Percentiles rank a stretch among this genome's conserved stretches.
Evolutionary conservation across 306 rosid species (phyloP).

Genomic region (Senna siamea): DNA sequence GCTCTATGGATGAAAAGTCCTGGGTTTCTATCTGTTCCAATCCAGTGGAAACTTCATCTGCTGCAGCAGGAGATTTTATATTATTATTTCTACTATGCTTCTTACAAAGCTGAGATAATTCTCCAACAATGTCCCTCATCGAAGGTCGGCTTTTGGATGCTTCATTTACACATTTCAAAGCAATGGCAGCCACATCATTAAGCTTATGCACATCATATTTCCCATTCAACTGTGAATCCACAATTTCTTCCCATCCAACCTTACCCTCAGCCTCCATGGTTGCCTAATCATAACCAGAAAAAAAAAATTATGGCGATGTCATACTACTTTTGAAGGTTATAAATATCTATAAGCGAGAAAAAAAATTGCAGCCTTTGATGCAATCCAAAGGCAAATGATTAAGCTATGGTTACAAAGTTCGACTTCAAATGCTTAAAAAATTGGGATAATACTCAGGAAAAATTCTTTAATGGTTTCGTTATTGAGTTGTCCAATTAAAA

Average conservation of each 20-base stretch:
- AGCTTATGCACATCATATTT: slow-evolving; percentile 46
- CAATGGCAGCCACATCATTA: slow-evolving; percentile 49
- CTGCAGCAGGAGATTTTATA: slow-evolving; percentile 22
- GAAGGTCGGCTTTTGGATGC: slow-evolving; percentile 44
- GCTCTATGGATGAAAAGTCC: slow-evolving; percentile 11
- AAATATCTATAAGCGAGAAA: background rate
- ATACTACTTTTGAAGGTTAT: background rate
- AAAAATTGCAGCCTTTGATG: background rate
- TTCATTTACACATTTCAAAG: slow-evolving; percentile 46
- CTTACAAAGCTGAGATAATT: slow-evolving; percentile 42
- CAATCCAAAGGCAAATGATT: background rate
- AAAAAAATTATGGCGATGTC: slow-evolving; percentile 9
- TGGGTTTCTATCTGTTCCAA: slow-evolving; percentile 22
- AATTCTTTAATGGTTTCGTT: no score
- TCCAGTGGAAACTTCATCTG: slow-evolving; percentile 33
- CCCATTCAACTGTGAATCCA: slow-evolving; percentile 45
- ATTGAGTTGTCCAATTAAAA: no score
- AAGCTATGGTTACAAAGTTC: background rate
- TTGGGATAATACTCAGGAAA: no score
- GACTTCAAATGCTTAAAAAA: slow-evolving; percentile 2
- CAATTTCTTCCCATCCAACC: slow-evolving; percentile 62
- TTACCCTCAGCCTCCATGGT: slow-evolving; percentile 49
- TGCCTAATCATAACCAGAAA: slow-evolving; percentile 40
- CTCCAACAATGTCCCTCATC: slow-evolving; percentile 38
- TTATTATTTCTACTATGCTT: slow-evolving; percentile 14